Evolutionary conservation across 495 filamentous ascomycete genomes (phyloP), one percentile per base, ranked within the genome.

Genomic region (Xylaria flabelliformis): DNA sequence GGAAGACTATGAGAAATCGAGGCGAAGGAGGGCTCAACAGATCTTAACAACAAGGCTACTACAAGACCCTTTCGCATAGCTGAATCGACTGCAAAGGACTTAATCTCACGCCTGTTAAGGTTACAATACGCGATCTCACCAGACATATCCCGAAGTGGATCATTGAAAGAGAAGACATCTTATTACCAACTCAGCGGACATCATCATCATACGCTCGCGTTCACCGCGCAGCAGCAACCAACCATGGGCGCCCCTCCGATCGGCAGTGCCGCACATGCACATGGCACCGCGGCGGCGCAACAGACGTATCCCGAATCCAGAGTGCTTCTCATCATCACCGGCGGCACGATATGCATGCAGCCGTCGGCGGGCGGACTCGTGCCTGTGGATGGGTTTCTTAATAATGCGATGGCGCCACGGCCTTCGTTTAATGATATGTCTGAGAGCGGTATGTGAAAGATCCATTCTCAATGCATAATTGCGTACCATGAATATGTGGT

Each of bases 291-390:
- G 34, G 34, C 34, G 34, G 34, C 58, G 1, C 53, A 46, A 15
- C 51, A 46, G 58, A 80, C 73, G 39, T 83, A 81, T 71, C 88
- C 89, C 1, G 94, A 97, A 80, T 93, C 93, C 0, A 85, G 94
- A 69, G 92, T 97, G 9, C 84, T 97, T 69, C 91, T 97, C 72
- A 93, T 97, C 82, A 95, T 95, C 88, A 97, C 95, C 17, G 94
- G 96, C 59, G 96, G 96, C 24, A 98, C 96, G 1, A 98, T 99
- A 69, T 98, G 94, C 82, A 99, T 99, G 96, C 88, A 89, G 76
- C 88, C 86, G 15, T 91, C 89, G 4, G 84, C 86, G 0, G 86
- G 89, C 63, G 92, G 90, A 9, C 84, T 92, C 66, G 80, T 92
- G 10, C 92, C 93, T 24, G 92, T 92, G 17, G 84, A 89, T 76